Base-by-base conservation (phyloP, 2,329 filamentous ascomycete genomes). In the Colletotrichum gloeosporioides region DNA sequence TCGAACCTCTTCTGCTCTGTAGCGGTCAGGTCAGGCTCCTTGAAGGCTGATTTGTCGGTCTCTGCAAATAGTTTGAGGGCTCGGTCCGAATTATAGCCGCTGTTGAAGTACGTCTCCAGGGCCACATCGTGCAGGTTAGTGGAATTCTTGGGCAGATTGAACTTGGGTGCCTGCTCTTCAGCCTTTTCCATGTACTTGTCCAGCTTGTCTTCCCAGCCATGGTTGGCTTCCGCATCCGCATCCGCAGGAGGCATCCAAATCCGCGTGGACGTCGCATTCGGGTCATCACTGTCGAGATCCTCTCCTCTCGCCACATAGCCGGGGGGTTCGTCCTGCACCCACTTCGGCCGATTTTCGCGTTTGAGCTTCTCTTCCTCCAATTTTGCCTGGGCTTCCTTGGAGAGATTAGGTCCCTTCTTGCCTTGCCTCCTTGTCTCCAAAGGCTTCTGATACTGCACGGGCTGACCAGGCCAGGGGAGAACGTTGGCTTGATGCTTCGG, bases 121-220 rank as follows among this genome's bases (percentile, higher is more conserved):
- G 96, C 96, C 76, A 96, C 93, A 83, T 98, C 96, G 72, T 97
- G 90, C 71, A 98, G 92, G 82, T 99, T 98, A 1, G 95, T 98
- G 7, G 94, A 96, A 73, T 91, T 92, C 25, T 93, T 90, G 22
- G 94, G 92, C 8, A 98, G 88, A n/a, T 92, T 93, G 57, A 96
- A 89, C 59, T 89, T 87, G 59, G 92, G 89, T 0, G 93, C 92
- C 80, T 96, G 86, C 22, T 87, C 85, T 81, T 92, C 93, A 34
- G 94, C 93, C 79, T 90, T 90, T 62, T 87, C 86, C 91, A 98
- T 95, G 83, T 96, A 99, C 25, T 92, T 90, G 78, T 96, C 92
- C 15, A 84, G 81, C 82, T 86, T 85, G 69, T 88, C 87, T 63
- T 89, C 89, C 53, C 69, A 76, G 83, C 96, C 98, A 22, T 92